Conservation (phyloP, 2,329 filamentous ascomycete species). For the Pleochaeta shiraiana region DNA sequence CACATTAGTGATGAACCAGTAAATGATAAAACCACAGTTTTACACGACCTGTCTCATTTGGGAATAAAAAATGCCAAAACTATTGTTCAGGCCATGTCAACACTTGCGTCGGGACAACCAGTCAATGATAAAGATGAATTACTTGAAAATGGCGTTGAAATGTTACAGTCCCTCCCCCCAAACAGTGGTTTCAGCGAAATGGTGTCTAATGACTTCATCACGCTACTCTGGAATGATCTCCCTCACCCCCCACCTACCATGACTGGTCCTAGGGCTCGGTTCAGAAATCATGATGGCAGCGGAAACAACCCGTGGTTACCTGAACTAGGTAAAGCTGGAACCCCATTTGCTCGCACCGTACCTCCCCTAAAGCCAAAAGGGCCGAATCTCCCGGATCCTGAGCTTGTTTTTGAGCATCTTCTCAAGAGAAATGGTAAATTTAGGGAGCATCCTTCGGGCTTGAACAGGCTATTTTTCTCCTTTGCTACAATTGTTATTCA, state of each 20-base stretch:
- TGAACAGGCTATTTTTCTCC: conserved; percentile 25
- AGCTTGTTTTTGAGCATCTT: conserved; percentile 25
- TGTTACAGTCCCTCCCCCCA: conserved; percentile 27
- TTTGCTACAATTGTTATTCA: conserved; percentile 27
- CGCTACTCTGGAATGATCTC: conserved; percentile 29
- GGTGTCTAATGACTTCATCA: conserved; percentile 28
- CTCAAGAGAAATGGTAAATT: conserved; percentile 23
- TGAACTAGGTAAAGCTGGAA: conserved; percentile 30
- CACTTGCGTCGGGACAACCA: conserved; percentile 24
- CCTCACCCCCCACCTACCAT: conserved; percentile 27
- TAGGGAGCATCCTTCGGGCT: conserved; percentile 23
- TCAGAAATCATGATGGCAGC: conserved; percentile 24
- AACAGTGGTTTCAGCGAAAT: conserved; percentile 26
- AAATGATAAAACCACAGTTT: conserved; percentile 21
- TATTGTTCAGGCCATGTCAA: conserved; percentile 21
- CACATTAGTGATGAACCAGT: conserved; percentile 22
- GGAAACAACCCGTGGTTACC: conserved; percentile 27
- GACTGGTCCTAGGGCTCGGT: conserved; percentile 24
- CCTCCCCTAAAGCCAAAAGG: conserved; percentile 26
- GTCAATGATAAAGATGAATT: conserved; percentile 25
- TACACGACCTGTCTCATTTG: conserved; percentile 22
- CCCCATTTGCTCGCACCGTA: conserved; percentile 24
- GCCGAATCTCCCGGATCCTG: conserved; percentile 26
- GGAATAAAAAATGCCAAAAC: conserved; percentile 21
- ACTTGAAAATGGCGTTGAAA: conserved; percentile 28